A percentile compares a stretch with the other conserved stretches of the same genome.
phyloP scores from a whole-genome alignment of 805 yeast species.

The Torulaspora delbrueckii region DNA sequence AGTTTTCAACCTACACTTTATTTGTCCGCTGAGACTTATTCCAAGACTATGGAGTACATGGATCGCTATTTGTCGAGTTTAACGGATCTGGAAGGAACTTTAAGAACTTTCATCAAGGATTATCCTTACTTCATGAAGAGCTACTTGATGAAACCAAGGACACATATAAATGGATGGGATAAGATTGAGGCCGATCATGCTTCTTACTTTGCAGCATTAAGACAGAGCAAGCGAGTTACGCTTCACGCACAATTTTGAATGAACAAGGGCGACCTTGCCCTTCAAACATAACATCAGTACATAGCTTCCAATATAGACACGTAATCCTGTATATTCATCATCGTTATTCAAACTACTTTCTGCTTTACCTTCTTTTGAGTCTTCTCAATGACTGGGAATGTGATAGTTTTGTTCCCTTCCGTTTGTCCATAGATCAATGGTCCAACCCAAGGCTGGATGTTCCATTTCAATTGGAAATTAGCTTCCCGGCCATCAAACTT shows the following conservation, averaged over 20 bases:
- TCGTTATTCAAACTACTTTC: background rate
- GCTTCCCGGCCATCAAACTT: conserved; percentile 58
- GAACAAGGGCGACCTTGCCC: background rate
- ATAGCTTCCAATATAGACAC: background rate
- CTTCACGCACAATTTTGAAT: conserved; percentile 9
- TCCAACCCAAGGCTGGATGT: conserved; percentile 89
- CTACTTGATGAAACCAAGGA: conserved; percentile 26
- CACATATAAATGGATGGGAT: conserved; percentile 23
- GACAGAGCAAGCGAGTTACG: conserved; percentile 15
- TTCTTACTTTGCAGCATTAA: conserved; percentile 17
- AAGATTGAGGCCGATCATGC: conserved; percentile 18
- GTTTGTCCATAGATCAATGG: conserved; percentile 66
- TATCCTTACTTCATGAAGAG: conserved; percentile 36
- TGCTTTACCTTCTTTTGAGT: conserved; percentile 1
- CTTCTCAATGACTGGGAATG: background rate
- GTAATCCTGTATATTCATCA: conserved; percentile 2
- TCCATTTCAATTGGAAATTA: conserved; percentile 72
- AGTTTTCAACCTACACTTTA: conserved; percentile 28
- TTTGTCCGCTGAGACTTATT: conserved; percentile 24
- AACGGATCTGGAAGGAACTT: conserved; percentile 12
- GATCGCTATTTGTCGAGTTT: conserved; percentile 26
- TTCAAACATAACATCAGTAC: background rate
- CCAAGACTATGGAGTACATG: conserved; percentile 13
- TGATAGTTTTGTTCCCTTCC: conserved; percentile 19
- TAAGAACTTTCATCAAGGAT: conserved; percentile 18